Percentiles rank a stretch among this genome's conserved stretches.
These are phyloP conservation scores for Gastrolobium bilobum DNA, from an alignment of 306 rosid species.

Conservation along the genomic window DNA sequence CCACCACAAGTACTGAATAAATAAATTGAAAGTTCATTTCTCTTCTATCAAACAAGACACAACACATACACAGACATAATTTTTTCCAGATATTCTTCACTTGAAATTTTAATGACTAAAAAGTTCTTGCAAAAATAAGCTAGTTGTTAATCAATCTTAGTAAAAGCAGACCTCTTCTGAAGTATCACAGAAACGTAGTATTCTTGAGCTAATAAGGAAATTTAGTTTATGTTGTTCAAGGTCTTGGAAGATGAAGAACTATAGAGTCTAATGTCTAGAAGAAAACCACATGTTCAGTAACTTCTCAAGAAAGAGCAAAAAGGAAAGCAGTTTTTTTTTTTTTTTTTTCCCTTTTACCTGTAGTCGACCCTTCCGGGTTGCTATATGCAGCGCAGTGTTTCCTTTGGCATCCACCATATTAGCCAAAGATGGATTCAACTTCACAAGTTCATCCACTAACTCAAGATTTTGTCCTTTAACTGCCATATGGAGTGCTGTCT, in stretches of 20 bases:
- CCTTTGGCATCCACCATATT: slow-evolving; percentile 75
- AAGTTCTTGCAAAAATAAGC: slow-evolving; percentile 1
- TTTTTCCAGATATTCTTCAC: slow-evolving; percentile 15
- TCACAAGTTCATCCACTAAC: slow-evolving; percentile 67
- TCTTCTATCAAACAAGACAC: slow-evolving; percentile 31
- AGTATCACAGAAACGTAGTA: slow-evolving; percentile 18
- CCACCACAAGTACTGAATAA: slow-evolving; percentile 30
- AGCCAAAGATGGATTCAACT: slow-evolving; percentile 59
- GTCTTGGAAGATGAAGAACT: slow-evolving; percentile 33
- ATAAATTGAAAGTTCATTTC: slow-evolving; percentile 7
- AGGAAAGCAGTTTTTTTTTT: slow-evolving; percentile 8
- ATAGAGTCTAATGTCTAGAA: slow-evolving; percentile 21
- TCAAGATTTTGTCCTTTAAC: slow-evolving; percentile 78
- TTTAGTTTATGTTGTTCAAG: slow-evolving; percentile 20
- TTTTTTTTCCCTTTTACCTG: slow-evolving; percentile 57
- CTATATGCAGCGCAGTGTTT: slow-evolving; percentile 79
- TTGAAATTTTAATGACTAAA: slow-evolving; percentile 18
- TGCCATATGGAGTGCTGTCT: slow-evolving; percentile 90
- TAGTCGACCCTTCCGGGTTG: slow-evolving; percentile 70
- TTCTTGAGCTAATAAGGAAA: slow-evolving; percentile 20
- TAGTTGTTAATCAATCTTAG: background rate
- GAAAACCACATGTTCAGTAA: slow-evolving; percentile 24
- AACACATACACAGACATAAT: slow-evolving; percentile 9
- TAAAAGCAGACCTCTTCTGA: slow-evolving; percentile 17
- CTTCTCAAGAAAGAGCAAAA: slow-evolving; percentile 1